These are phyloP conservation scores for Thermothelomyces thermophilus DNA, from an alignment of 2,329 filamentous ascomycete genomes.

Conservation along the genomic window DNA sequence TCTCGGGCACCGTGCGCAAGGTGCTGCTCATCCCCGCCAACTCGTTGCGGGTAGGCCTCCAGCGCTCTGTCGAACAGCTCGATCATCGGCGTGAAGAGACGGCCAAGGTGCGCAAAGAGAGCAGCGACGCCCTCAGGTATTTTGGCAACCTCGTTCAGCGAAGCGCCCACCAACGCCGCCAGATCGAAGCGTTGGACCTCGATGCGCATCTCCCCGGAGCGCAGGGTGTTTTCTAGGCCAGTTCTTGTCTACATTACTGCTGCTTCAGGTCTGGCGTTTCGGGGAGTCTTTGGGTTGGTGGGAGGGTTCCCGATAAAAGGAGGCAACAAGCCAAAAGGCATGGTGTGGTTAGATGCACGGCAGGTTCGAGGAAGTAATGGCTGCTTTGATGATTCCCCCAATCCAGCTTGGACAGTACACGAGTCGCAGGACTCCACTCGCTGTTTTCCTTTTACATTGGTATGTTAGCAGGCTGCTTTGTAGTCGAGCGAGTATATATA, in stretches of 20 bases:
- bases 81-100: conserved; percentile 74
- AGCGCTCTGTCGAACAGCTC: conserved; percentile 79
- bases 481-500: background rate
- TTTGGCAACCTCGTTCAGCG: conserved; percentile 77
- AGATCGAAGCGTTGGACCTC: conserved; percentile 48
- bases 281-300: background rate
- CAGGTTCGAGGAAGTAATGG: background rate
- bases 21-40: conserved; percentile 83
- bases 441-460: conserved; percentile 2
- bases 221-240: conserved; percentile 4
- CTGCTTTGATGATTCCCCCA: conserved; percentile 7
- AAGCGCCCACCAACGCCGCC: conserved; percentile 45
- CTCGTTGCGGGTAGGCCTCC: conserved; percentile 74
- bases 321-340: background rate
- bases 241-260: background rate
- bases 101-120: conserved; percentile 72
- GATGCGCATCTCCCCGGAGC: conserved; percentile 40
- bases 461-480: background rate
- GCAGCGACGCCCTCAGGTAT: conserved; percentile 81
- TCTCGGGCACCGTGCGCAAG: conserved; percentile 78
- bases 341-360: background rate
- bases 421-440: conserved; percentile 12
- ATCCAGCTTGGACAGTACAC: background rate
- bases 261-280: conserved; percentile 1
- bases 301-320: background rate